Conservation (phyloP, 768 basidiomycete species). For the Cystobasidium ongulense region DNA sequence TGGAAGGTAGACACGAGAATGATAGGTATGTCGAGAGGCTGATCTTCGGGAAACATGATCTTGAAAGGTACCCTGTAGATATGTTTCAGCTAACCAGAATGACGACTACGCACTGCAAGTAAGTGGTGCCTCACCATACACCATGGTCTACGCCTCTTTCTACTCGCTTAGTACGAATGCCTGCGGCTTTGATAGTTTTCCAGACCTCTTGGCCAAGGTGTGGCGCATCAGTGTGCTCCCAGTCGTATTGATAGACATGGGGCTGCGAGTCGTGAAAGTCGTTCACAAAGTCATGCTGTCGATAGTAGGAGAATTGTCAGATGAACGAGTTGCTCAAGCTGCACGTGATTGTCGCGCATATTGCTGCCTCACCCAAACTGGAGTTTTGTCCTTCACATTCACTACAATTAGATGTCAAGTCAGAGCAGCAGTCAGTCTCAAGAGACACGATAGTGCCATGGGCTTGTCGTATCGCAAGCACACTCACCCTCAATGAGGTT, state of each 20-base stretch:
- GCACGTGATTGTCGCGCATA: not conserved
- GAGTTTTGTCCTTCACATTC: conserved; percentile 10
- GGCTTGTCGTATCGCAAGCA: not conserved
- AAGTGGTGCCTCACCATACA: not conserved
- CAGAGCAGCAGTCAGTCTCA: no score
- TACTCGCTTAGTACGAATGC: not conserved
- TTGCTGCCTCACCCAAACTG: not conserved
- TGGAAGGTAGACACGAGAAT: conserved; percentile 25
- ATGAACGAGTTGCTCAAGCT: not conserved
- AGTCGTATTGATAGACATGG: conserved; percentile 24
- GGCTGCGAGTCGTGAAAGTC: conserved; percentile 26
- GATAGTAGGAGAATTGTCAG: not conserved
- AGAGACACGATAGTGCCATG: no score
- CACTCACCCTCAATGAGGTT: not conserved
- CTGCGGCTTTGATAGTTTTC: not conserved
- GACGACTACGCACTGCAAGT: no score
- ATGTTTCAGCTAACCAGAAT: no score
- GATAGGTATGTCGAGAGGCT: conserved; percentile 21
- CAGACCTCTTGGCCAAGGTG: conserved; percentile 14
- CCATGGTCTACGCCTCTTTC: conserved; percentile 25
- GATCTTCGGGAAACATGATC: conserved; percentile 11
- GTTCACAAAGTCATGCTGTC: conserved; percentile 31
- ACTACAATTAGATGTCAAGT: not conserved
- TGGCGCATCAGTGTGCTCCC: conserved; percentile 8
- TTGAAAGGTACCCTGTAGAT: conserved; percentile 20